These are phyloP conservation scores for Chaetomium cochliodes DNA, from an alignment of 495 filamentous ascomycete genomes.

Conservation along the genomic window DNA sequence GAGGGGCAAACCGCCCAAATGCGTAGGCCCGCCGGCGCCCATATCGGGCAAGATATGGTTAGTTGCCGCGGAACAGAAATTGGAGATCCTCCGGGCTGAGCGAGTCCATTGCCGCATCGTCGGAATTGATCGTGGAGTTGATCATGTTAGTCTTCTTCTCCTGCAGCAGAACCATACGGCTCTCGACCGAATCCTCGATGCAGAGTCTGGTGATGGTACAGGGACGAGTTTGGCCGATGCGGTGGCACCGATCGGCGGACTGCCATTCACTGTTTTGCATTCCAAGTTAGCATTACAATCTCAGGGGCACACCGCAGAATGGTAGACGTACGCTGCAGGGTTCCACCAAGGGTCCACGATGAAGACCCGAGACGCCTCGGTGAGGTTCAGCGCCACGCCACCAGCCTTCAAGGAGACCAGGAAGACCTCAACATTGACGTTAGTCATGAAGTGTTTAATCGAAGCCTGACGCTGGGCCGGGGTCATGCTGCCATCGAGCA, in stretches of 20 bases:
- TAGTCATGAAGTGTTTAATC: slow-evolving; percentile 91
- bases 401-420: slow-evolving; percentile 93
- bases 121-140: slow-evolving; percentile 89
- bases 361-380: slow-evolving; percentile 89
- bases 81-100: slow-evolving; percentile 88
- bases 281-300: slow-evolving; percentile 11
- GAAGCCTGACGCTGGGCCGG: slow-evolving; percentile 87
- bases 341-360: slow-evolving; percentile 99
- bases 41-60: not conserved
- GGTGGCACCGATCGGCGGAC: slow-evolving; percentile 91
- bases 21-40: not conserved
- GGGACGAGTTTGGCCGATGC: slow-evolving; percentile 89
- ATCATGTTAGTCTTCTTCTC: slow-evolving; percentile 98
- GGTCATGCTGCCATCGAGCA: slow-evolving; percentile 95
- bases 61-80: slow-evolving; percentile 79
- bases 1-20: not conserved
- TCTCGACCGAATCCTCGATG: slow-evolving; percentile 95
- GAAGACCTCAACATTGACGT: slow-evolving; percentile 88
- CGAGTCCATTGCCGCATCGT: slow-evolving; percentile 82
- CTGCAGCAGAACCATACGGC: slow-evolving; percentile 87
- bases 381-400: slow-evolving; percentile 91
- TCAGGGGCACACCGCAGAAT: not conserved
- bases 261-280: slow-evolving; percentile 71
- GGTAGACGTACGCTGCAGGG: slow-evolving; percentile 61
- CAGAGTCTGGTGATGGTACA: slow-evolving; percentile 92